These are phyloP conservation scores for Fusarium hostae DNA, from an alignment of 2,329 filamentous ascomycete species.

Conservation along the genomic window DNA sequence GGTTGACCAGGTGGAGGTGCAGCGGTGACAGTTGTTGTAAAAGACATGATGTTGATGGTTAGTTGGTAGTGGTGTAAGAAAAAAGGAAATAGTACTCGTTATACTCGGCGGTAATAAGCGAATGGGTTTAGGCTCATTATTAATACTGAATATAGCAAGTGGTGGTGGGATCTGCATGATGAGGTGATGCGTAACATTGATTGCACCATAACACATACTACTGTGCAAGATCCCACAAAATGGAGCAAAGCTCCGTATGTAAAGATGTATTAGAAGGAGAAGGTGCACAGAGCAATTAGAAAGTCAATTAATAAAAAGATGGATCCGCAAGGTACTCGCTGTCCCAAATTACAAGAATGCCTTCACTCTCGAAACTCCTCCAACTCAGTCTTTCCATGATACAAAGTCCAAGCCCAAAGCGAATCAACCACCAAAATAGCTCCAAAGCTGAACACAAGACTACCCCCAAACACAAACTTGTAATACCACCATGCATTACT, in stretches of 20 bases:
- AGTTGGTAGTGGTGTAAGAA: neutral
- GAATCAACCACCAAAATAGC: constrained; percentile 62
- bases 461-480: constrained; percentile 73
- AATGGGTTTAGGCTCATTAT: neutral
- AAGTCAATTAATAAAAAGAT: too few relatives aligned
- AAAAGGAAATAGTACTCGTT: neutral
- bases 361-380: constrained; percentile 47
- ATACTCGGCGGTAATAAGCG: neutral
- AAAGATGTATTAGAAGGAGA: too few relatives aligned
- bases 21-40: constrained; percentile 11
- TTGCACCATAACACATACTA: constrained; percentile 12
- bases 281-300: too few relatives aligned
- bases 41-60: constrained; percentile 2
- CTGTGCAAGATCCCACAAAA: neutral
- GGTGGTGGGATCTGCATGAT: constrained; percentile 1
- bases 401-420: constrained; percentile 63
- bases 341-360: neutral
- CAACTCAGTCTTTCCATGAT: constrained; percentile 56
- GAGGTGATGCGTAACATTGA: constrained; percentile 15
- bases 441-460: constrained; percentile 74
- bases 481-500: constrained; percentile 75
- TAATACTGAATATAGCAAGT: neutral
- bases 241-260: too few relatives aligned
- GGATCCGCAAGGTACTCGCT: neutral
- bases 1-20: constrained; percentile 25